Conservation (phyloP, 2,329 filamentous ascomycete species). For the Cyclaneusma minus region DNA sequence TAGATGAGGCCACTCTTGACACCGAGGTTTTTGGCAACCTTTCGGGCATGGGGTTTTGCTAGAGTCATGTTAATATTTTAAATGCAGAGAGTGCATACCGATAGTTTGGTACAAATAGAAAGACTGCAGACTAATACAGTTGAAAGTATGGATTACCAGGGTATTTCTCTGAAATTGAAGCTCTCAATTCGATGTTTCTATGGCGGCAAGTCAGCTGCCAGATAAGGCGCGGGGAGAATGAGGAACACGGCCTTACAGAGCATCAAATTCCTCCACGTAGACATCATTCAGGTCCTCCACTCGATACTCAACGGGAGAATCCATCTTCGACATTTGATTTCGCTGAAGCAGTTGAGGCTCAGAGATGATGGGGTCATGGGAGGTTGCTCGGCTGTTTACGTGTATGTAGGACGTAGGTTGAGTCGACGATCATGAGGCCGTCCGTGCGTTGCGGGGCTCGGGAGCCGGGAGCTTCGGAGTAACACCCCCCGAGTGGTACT, state of each 20-base stretch:
- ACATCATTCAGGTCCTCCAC: no score
- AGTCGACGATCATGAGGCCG: no score
- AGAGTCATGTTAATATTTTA: constrained; percentile 1
- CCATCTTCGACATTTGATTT: no score
- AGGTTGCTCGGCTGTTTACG: no score
- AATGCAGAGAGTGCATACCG: background rate
- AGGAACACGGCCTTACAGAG: constrained; percentile 4
- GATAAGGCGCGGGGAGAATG: background rate
- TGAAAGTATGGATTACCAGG: no score
- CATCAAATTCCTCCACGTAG: constrained; percentile 6
- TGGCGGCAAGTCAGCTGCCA: constrained; percentile 1
- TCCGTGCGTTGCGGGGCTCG: no score
- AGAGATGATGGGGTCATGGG: no score
- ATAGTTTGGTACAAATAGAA: background rate
- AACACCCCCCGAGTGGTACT: no score
- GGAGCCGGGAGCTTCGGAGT: no score
- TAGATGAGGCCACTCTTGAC: constrained; percentile 35
- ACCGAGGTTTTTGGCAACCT: constrained; percentile 25
- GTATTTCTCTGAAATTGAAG: constrained; percentile 3
- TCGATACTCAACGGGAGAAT: no score
- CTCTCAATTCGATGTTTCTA: background rate
- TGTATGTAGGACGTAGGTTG: no score
- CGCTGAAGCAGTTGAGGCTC: no score
- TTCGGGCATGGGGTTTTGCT: constrained; percentile 33
- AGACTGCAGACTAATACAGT: background rate